phyloP scores from a whole-genome alignment of 2,329 filamentous ascomycete species.

The Nemania abortiva region DNA sequence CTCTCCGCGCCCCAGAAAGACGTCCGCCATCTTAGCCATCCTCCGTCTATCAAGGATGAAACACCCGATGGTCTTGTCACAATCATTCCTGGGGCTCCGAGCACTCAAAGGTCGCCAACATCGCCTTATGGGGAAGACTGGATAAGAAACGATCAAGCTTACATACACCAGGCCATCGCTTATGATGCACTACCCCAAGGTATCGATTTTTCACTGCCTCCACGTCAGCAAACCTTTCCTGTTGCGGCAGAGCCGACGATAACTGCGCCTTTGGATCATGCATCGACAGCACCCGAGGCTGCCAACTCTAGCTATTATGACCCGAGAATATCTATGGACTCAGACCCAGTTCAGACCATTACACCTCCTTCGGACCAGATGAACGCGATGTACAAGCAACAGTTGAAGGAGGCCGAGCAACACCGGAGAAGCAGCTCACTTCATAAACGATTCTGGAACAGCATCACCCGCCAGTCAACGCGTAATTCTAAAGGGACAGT shows the following conservation, averaged over 20 bases:
- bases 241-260: constrained; percentile 36
- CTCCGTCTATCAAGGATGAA: constrained; percentile 41
- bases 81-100: constrained; percentile 16
- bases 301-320: constrained; percentile 53
- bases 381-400: constrained; percentile 51
- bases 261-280: constrained; percentile 40
- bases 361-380: constrained; percentile 49
- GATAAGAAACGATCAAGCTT: constrained; percentile 40
- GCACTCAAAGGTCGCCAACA: constrained; percentile 37
- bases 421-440: constrained; percentile 49
- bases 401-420: constrained; percentile 48
- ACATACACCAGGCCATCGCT: constrained; percentile 36
- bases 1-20: constrained; percentile 36
- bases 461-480: constrained; percentile 49
- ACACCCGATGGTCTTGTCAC: constrained; percentile 36
- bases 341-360: constrained; percentile 45
- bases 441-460: constrained; percentile 46
- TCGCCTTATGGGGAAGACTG: constrained; percentile 41
- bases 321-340: constrained; percentile 51
- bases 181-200: constrained; percentile 42
- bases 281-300: constrained; percentile 44
- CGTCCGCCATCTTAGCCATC: constrained; percentile 28
- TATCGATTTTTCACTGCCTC: constrained; percentile 43
- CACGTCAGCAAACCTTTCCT: constrained; percentile 43
- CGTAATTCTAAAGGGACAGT: constrained; percentile 44